Percentiles rank a stretch among this genome's conserved stretches.
phyloP scores from a whole-genome alignment of 257 asterid genomes.

The Agastache rugosa region DNA sequence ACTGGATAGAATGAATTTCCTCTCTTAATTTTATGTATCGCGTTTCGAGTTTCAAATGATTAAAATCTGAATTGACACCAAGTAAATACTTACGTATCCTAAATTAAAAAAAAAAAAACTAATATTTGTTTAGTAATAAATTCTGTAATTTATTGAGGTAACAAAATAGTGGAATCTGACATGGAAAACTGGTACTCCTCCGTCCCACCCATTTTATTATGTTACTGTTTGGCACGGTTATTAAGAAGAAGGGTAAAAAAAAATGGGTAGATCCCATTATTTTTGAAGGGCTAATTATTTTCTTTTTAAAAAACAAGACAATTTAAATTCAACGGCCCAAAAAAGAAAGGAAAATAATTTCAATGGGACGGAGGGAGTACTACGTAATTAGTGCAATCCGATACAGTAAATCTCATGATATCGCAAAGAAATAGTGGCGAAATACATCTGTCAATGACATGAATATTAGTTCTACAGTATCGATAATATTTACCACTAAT shows the following conservation, averaged over 20 bases:
- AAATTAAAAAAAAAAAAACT: background rate
- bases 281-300: no score
- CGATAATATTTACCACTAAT: background rate
- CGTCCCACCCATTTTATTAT: no score
- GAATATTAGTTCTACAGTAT: background rate
- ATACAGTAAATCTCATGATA: conserved; percentile 17
- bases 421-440: conserved; percentile 14
- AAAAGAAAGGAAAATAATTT: no score
- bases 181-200: conserved; percentile 10
- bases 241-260: no score
- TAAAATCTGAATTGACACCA: background rate
- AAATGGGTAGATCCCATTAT: no score
- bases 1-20: no score
- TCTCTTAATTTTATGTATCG: background rate
- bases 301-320: no score
- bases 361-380: no score
- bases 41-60: background rate
- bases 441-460: conserved; percentile 1
- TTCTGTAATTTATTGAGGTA: conserved; percentile 23
- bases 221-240: no score
- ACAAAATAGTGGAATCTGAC: conserved; percentile 27
- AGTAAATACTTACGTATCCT: background rate
- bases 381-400: background rate
- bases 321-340: no score
- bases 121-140: background rate